Evolutionary conservation across 2,329 filamentous ascomycete species (phyloP).

Genomic region (Cytospora mali): DNA sequence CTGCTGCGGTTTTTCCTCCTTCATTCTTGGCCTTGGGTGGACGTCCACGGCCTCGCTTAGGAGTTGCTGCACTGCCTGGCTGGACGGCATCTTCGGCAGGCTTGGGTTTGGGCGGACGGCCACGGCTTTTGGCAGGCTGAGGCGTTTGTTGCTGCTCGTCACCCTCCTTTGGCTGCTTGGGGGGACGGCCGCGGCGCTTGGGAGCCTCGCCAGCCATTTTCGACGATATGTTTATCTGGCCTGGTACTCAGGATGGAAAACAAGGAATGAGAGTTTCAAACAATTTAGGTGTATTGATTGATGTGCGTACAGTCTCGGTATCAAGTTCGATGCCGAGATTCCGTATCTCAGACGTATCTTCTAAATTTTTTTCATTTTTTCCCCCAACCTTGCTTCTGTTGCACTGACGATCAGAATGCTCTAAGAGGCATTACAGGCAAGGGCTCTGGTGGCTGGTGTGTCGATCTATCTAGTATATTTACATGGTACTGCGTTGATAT

Average conservation of each 20-base stretch:
- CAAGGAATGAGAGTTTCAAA: neutral
- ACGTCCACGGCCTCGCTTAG: neutral
- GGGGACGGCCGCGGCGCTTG: neutral
- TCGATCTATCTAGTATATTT: neutral
- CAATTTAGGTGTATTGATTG: too few species aligned
- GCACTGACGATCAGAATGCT: too few species aligned
- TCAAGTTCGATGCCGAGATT: too few species aligned
- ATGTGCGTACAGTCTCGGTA: too few species aligned
- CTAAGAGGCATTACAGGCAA: too few species aligned
- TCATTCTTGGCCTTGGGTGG: neutral
- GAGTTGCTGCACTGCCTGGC: neutral
- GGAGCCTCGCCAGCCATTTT: neutral
- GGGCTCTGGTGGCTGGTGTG: neutral
- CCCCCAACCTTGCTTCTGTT: too few species aligned
- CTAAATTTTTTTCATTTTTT: too few species aligned
- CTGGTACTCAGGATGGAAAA: neutral
- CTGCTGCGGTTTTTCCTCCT: too few species aligned
- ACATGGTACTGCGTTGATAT: too few species aligned
- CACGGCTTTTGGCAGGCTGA: neutral
- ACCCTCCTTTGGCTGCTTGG: too few species aligned
- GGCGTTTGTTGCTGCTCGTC: neutral
- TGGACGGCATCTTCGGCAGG: neutral
- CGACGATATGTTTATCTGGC: neutral
- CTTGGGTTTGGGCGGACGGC: neutral
- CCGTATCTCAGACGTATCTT: too few species aligned